These are phyloP conservation scores for Acanthochlamys bracteata DNA, from an alignment of 106 monocot genomes.

Conservation along the genomic window DNA sequence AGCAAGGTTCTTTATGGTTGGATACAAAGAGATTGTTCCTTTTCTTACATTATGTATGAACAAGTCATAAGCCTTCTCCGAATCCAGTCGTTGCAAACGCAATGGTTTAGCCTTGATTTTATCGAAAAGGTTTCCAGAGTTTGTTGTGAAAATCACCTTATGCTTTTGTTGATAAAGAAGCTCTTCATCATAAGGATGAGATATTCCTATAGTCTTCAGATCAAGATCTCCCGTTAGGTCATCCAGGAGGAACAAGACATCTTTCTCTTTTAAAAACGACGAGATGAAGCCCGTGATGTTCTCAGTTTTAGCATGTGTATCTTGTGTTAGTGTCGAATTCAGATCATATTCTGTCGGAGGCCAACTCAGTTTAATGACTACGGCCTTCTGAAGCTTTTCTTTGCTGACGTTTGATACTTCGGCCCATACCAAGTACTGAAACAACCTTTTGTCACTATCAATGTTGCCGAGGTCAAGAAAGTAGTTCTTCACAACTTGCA, in stretches of 20 bases:
- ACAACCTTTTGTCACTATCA: not conserved
- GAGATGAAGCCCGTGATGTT: not conserved
- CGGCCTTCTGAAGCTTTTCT: conserved; percentile 8
- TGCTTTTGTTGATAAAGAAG: not conserved
- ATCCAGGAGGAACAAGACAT: conserved; percentile 19
- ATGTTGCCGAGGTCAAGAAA: not conserved
- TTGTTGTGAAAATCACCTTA: conserved; percentile 14
- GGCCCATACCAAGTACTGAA: conserved; percentile 9
- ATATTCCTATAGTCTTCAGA: conserved; percentile 8
- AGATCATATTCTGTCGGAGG: not conserved
- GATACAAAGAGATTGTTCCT: not conserved
- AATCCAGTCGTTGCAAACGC: conserved; percentile 1
- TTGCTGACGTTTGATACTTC: conserved; percentile 1
- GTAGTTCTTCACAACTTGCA: conserved; percentile 13
- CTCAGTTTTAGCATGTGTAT: not conserved
- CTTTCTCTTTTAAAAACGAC: conserved; percentile 8
- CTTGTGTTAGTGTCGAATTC: not conserved
- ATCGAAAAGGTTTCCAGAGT: not conserved
- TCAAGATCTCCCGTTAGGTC: conserved; percentile 17
- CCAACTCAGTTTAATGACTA: too few relatives aligned
- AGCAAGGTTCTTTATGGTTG: conserved; percentile 1
- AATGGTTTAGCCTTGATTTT: conserved; percentile 7
- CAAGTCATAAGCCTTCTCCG: conserved; percentile 3
- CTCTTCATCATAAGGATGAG: not conserved
- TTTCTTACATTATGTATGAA: conserved; percentile 11